Evolutionary conservation across 257 asterid genomes (phyloP), one percentile per base, ranked within the genome.

Genomic region (Salvia miltiorrhiza): DNA sequence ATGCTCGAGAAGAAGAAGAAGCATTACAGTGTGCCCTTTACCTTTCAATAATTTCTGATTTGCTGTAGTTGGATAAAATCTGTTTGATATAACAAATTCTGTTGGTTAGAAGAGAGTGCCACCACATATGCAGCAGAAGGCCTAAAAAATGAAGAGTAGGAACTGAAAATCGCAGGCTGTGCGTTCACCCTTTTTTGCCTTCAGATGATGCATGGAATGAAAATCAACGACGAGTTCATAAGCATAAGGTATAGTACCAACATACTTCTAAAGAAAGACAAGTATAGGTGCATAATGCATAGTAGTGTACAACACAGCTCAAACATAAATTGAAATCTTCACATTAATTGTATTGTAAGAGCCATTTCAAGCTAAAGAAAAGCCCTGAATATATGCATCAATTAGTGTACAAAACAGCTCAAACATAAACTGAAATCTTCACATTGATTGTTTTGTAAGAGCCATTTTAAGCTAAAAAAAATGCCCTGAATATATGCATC

Each of bases 1-100:
- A 62, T 64, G 70, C 54, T n/a, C n/a, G n/a, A 59, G 13, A 64
- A 56, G 20, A 45, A 67, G 71, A 17, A 62, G 71, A 68, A 33
- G 56, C 43, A 26, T 20, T 53, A 39, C 45, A 65, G 48, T 49
- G 61, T 65, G 37, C 28, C 33, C 2, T 66, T 76, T 84, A 88
- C 98, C 98, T 84, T 80, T 88, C 96, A 49, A 93, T 87, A 26
- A 88, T 80, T 75, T 88, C 97, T 55, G 87, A 84, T 78, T 73
- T 85, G 85, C 85, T 90, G 85, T 48, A 84, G 85, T 68, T 73
- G 72, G 96, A 84, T 44, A 93, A 77, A 52, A 88, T 83, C 97
- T 90, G 95, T 62, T 37, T 16, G 69, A 71, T 69, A 70, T 16
- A 70, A 53, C 56, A 78, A 73, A 79, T 9, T 62, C 64, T 33